These are phyloP conservation scores for Phytopythium chamaehyphon DNA, from an alignment of 352 stramenopile genomes.

Conservation along the genomic window DNA sequence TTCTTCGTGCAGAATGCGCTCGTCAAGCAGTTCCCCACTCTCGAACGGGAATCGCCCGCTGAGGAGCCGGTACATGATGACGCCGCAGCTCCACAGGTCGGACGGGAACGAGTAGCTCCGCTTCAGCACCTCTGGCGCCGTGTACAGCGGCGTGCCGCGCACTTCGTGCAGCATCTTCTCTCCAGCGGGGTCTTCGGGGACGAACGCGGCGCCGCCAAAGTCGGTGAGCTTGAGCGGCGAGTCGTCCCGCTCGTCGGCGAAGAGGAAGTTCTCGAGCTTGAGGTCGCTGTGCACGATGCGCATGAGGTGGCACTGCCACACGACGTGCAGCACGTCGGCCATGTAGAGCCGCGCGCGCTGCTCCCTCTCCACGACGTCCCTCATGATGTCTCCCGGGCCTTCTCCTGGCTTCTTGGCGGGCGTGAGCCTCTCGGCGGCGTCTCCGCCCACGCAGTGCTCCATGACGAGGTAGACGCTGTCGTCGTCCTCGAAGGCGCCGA, in stretches of 20 bases:
- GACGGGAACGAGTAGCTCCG: conserved; percentile 63
- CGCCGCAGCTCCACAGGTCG: conserved; percentile 75
- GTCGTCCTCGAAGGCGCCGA: conserved; percentile 76
- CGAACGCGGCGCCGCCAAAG: conserved; percentile 66
- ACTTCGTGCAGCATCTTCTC: conserved; percentile 31
- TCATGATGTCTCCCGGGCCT: neutral
- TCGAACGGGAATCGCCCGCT: conserved; percentile 63
- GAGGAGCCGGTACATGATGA: conserved; percentile 72
- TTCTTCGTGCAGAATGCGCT: conserved; percentile 54
- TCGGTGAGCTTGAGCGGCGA: conserved; percentile 77
- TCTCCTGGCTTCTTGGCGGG: conserved; percentile 1
- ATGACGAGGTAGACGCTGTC: conserved; percentile 72
- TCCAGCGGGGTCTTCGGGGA: conserved; percentile 24
- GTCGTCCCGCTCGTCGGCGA: conserved; percentile 47
- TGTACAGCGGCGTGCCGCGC: conserved; percentile 69
- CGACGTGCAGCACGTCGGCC: conserved; percentile 73
- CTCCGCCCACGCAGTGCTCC: conserved; percentile 72
- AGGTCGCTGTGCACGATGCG: conserved; percentile 69
- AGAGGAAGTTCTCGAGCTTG: conserved; percentile 82
- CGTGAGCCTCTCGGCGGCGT: conserved; percentile 37
- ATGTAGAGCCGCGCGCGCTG: conserved; percentile 56
- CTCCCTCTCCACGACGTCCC: conserved; percentile 16
- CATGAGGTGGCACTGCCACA: conserved; percentile 76
- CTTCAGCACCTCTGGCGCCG: conserved; percentile 61
- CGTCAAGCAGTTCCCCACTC: conserved; percentile 49